phyloP scores from a whole-genome alignment of 2,329 filamentous ascomycete species.

The Zymoseptoria brevis region DNA sequence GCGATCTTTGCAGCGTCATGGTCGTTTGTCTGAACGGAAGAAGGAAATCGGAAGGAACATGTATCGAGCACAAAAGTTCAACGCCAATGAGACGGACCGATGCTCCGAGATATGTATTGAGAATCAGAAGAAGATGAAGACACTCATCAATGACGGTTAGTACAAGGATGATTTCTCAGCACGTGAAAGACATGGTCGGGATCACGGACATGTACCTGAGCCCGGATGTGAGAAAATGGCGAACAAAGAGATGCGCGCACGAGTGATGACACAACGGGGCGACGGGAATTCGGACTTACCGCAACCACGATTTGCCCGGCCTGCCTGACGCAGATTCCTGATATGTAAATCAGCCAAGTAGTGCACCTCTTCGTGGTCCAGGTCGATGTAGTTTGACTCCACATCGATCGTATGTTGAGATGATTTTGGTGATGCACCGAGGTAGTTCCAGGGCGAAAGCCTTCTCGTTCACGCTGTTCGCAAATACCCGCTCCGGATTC shows the following conservation, averaged over 20 bases:
- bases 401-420: not conserved
- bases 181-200: not conserved
- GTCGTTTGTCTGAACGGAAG: not conserved
- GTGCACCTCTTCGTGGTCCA: not conserved
- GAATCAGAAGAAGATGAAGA: not conserved
- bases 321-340: not conserved
- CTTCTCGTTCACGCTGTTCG: not conserved
- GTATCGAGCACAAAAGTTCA: not conserved
- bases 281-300: not conserved
- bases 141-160: slow-evolving; percentile 2
- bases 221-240: not conserved
- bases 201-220: not conserved
- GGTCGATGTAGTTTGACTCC: not conserved
- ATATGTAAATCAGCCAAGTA: not conserved
- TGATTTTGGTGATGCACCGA: not conserved
- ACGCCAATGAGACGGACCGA: not conserved
- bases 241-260: not conserved
- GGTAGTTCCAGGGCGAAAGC: not conserved
- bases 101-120: not conserved
- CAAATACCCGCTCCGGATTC: not conserved
- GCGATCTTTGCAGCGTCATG: not conserved
- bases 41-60: not conserved
- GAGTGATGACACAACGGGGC: not conserved
- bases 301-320: not conserved
- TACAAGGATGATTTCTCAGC: not conserved